These are phyloP conservation scores for Sarocladium strictum DNA, from an alignment of 2,329 filamentous ascomycete genomes.

Conservation along the genomic window DNA sequence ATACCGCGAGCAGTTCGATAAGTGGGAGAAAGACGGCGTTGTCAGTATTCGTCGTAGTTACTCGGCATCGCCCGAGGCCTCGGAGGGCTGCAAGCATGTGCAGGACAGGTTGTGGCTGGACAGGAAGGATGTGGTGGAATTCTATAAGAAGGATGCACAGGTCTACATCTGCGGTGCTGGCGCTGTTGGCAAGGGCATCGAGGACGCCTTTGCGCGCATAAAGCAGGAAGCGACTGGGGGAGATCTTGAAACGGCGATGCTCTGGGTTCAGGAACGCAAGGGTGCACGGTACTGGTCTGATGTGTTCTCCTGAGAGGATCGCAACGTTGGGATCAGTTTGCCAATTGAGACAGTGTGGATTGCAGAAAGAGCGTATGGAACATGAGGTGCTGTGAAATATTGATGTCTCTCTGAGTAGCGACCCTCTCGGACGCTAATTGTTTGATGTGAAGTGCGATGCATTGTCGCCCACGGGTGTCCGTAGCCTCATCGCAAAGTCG, in stretches of 20 bases:
- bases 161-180: slow-evolving; percentile 61
- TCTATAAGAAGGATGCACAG: slow-evolving; percentile 42
- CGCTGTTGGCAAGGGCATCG: slow-evolving; percentile 41
- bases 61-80: slow-evolving; percentile 31
- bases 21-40: slow-evolving; percentile 55
- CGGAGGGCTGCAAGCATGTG: slow-evolving; percentile 42
- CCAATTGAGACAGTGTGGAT: too few species aligned
- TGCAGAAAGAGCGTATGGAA: too few species aligned
- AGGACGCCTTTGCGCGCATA: slow-evolving; percentile 24
- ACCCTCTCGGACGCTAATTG: too few species aligned
- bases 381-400: too few species aligned
- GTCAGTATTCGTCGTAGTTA: slow-evolving; percentile 58
- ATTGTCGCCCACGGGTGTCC: too few species aligned
- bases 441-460: too few species aligned
- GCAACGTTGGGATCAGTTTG: too few species aligned
- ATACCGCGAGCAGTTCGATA: slow-evolving; percentile 51
- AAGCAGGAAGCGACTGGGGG: slow-evolving; percentile 2
- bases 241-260: slow-evolving; percentile 9
- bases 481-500: too few species aligned
- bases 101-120: slow-evolving; percentile 37
- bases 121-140: slow-evolving; percentile 25
- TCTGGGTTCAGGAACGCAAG: slow-evolving; percentile 24
- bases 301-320: not conserved
- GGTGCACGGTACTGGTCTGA: slow-evolving; percentile 2
- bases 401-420: too few species aligned